Base-by-base conservation (phyloP, 2,329 filamentous ascomycete genomes). In the Diaporthe sp. region DNA sequence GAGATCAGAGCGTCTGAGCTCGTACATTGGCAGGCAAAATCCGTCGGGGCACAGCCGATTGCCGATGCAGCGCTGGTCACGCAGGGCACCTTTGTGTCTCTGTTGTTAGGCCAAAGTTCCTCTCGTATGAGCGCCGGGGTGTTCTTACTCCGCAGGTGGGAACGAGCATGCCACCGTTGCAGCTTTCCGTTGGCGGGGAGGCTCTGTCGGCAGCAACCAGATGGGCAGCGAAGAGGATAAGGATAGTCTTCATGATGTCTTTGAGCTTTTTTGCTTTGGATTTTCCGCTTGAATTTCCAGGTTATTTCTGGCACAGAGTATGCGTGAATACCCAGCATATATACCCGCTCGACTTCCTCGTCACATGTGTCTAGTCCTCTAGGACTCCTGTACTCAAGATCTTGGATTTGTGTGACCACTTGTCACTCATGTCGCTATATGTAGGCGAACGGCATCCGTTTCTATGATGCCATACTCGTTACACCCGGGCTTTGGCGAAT, bases 221-320 rank as follows among this genome's bases (percentile, higher is more conserved):
- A 8, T 8, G 19, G 31, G 46, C 46, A 25, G 49, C 22, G n/a
- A 31, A 6, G 9, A 73, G 58, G 17, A 19, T 15, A 9, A 73
- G 13, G 5, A 12, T n/a, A 3, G 34, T 8, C 46, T 55, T 55
- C 90, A 31, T 73, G 31, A 4, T 28, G 31, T n/a, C 4, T 7
- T 2, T 17, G 10, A 89, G 10, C 1, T 5, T 19, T 5, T 28
- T 25, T 2, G 0, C 3, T 12, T 62, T 42, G 37, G 8, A 25
- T 2, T 5, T 22, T 2, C 9, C 22, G 39, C 1, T 3, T 31
- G n/a, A 12, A 5, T 34, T 22, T 25, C 1, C 9, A 46, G 1
- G 0, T 34, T 10, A 4, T 1, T 59, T 39, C 25, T 19, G 25
- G 0, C 1, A 5, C 4, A 12, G 13, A 8, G 19, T 1, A 12